Conservation (phyloP, 2,329 filamentous ascomycete genomes). For the Exophiala sp. region DNA sequence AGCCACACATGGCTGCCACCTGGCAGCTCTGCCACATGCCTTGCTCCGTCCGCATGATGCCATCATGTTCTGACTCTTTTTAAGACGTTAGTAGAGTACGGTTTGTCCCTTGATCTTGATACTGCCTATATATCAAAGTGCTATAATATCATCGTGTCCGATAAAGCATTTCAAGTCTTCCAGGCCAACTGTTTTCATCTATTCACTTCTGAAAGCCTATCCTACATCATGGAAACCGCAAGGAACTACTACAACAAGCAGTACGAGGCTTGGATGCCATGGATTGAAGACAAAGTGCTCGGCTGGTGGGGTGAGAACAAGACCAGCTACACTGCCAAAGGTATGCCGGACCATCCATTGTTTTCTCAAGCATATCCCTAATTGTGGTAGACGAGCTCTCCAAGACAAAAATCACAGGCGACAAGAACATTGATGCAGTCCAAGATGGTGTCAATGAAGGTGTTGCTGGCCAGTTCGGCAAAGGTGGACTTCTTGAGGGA, state of each 20-base stretch:
- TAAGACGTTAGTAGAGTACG: not conserved
- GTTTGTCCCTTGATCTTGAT: not conserved
- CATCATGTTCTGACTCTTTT: conserved; percentile 6
- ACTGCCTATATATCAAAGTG: not conserved
- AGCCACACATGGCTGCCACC: conserved; percentile 9
- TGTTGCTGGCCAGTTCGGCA: conserved; percentile 61
- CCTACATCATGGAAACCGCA: conserved; percentile 50
- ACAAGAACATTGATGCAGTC: conserved; percentile 63
- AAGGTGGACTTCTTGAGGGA: conserved; percentile 55
- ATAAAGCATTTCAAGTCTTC: no score
- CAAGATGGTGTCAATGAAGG: conserved; percentile 65
- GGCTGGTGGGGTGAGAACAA: conserved; percentile 75
- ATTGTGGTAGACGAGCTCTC: conserved; percentile 58
- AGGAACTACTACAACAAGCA: conserved; percentile 66
- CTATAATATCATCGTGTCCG: no score
- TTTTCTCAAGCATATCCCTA: not conserved
- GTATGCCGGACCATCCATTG: conserved; percentile 41
- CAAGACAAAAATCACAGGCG: conserved; percentile 67
- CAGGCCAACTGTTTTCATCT: no score
- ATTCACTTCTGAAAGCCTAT: not conserved
- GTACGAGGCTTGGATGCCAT: conserved; percentile 73
- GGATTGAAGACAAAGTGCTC: conserved; percentile 71
- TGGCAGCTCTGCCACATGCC: conserved; percentile 11
- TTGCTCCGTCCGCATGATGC: conserved; percentile 6
- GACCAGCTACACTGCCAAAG: conserved; percentile 65